phyloP scores from a whole-genome alignment of 805 yeast genomes.

The Spathaspora arborariae region DNA sequence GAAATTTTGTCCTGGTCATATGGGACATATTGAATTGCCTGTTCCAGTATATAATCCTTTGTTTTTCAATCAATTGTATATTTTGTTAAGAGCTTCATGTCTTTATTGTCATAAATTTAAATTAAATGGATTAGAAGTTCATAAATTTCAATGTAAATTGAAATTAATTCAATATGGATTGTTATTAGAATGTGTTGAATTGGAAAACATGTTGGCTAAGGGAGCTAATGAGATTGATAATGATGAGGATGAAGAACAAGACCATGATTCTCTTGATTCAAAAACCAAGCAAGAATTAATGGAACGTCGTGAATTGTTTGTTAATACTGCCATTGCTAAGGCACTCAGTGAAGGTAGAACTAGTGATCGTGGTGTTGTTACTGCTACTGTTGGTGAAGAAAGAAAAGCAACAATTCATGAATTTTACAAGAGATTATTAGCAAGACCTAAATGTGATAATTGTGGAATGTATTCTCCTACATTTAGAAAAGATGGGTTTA shows the following conservation, averaged over 20 bases:
- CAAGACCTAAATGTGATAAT: constrained; percentile 88
- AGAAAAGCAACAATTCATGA: constrained; percentile 72
- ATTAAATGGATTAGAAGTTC: constrained; percentile 64
- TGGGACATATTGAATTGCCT: constrained; percentile 96
- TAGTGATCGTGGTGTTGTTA: constrained; percentile 60
- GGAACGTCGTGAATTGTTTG: constrained; percentile 64
- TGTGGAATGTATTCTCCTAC: constrained; percentile 95
- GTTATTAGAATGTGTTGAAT: constrained; percentile 67
- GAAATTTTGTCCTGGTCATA: constrained; percentile 94
- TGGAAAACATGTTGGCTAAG: constrained; percentile 58
- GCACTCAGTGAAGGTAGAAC: constrained; percentile 79
- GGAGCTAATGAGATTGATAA: constrained; percentile 28
- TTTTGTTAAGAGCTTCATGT: constrained; percentile 80
- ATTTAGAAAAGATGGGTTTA: constrained; percentile 91
- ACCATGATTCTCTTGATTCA: constrained; percentile 36
- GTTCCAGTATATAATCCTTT: constrained; percentile 93
- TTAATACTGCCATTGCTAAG: constrained; percentile 61
- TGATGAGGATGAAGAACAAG: constrained; percentile 43
- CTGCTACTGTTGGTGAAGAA: constrained; percentile 85
- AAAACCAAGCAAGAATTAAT: constrained; percentile 45
- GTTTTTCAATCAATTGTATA: constrained; percentile 87
- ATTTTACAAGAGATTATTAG: constrained; percentile 66
- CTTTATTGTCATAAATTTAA: constrained; percentile 86
- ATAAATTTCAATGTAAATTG: constrained; percentile 73
- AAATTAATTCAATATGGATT: constrained; percentile 84